These are phyloP conservation scores for Haplosporangium sp. DNA, from an alignment of 371 early-diverging fungal genomes.

Conservation along the genomic window DNA sequence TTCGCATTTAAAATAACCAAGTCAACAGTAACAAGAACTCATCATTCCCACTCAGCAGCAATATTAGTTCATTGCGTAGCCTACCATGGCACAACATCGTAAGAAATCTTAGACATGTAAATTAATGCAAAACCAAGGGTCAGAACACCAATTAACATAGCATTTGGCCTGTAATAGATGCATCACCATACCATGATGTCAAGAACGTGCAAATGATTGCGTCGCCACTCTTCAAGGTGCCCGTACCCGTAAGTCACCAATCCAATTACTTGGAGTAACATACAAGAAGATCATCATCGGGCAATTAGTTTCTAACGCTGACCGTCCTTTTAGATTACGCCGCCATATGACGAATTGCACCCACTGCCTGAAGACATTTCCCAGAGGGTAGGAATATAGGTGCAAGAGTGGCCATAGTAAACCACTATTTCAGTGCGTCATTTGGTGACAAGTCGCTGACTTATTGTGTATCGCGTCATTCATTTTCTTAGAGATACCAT, in stretches of 20 bases:
- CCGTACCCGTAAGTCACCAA: constrained; percentile 23
- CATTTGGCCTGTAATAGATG: constrained; percentile 17
- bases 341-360: constrained; percentile 36
- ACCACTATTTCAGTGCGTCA: no score
- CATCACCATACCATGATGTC: constrained; percentile 51
- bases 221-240: constrained; percentile 45
- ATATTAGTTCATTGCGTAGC: neutral
- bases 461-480: neutral
- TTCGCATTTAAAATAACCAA: no score
- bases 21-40: no score
- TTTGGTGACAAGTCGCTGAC: no score
- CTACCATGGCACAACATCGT: constrained; percentile 47
- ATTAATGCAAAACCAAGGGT: neutral
- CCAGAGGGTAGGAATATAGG: constrained; percentile 18
- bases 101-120: constrained; percentile 3
- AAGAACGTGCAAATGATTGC: constrained; percentile 50
- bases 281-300: neutral
- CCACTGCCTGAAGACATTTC: constrained; percentile 35
- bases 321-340: constrained; percentile 34
- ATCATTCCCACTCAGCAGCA: no score
- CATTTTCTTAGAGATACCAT: constrained; percentile 24
- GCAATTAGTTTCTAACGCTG: neutral
- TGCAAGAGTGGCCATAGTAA: no score
- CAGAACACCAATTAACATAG: neutral
- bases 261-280: neutral